Percentiles rank a stretch among this genome's conserved stretches.
Conservation (phyloP, 768 basidiomycete species). For the Suillus alpinus region DNA sequence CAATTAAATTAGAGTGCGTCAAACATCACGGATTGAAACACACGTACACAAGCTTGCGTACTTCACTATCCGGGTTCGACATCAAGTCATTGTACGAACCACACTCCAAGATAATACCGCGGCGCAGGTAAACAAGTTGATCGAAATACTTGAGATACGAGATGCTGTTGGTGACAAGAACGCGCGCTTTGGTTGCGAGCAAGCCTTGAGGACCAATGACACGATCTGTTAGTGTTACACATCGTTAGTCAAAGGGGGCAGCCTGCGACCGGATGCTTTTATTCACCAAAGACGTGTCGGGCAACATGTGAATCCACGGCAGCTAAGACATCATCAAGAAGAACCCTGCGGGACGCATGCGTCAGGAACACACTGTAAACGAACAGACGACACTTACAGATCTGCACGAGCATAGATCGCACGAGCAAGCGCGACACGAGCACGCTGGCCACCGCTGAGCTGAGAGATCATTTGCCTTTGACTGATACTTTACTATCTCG, state of each 20-base stretch:
- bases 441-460: constrained; percentile 83
- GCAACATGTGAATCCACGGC: constrained; percentile 87
- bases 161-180: constrained; percentile 85
- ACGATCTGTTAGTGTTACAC: constrained; percentile 51
- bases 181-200: constrained; percentile 77
- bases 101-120: constrained; percentile 77
- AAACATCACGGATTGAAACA: background rate
- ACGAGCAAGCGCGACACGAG: constrained; percentile 79
- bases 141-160: constrained; percentile 82
- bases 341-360: constrained; percentile 39
- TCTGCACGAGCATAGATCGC: constrained; percentile 93
- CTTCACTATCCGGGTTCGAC: constrained; percentile 57
- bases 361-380: background rate
- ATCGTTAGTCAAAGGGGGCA: background rate
- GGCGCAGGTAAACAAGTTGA: constrained; percentile 68
- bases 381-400: constrained; percentile 44
- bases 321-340: constrained; percentile 89
- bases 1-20: background rate
- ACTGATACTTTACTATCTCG: constrained; percentile 6
- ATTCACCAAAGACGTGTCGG: constrained; percentile 74
- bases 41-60: constrained; percentile 74
- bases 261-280: background rate
- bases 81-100: constrained; percentile 65
- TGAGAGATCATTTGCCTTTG: constrained; percentile 26
- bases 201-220: constrained; percentile 86